Percentiles rank a stretch among this genome's conserved stretches.
These are phyloP conservation scores for Paramarasmius palmivorus DNA, from an alignment of 1,284 basidiomycete species.

Conservation along the genomic window DNA sequence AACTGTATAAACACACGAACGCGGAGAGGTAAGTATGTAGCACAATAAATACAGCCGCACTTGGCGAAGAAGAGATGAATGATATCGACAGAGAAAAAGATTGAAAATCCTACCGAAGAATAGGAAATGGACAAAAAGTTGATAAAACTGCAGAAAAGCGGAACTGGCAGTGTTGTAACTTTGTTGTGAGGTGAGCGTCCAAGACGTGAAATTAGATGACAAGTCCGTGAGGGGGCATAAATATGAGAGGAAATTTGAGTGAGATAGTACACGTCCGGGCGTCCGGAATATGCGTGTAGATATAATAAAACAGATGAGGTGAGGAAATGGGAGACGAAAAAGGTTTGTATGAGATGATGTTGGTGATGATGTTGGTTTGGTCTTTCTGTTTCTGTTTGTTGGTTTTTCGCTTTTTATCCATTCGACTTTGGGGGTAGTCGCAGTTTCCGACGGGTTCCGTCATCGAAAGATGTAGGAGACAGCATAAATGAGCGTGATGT, in stretches of 20 bases:
- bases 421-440: not conserved
- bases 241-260: conserved; percentile 12
- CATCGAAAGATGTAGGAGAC: not conserved
- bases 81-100: no score
- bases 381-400: not conserved
- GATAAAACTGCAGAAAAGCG: not conserved
- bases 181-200: no score
- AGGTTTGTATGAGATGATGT: not conserved
- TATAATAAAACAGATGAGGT: conserved; percentile 13
- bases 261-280: conserved; percentile 15
- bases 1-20: not conserved
- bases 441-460: not conserved
- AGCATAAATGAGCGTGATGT: conserved; percentile 16
- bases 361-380: not conserved
- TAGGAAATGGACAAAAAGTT: not conserved
- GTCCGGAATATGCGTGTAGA: conserved; percentile 7
- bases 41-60: no score
- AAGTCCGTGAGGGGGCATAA: conserved; percentile 10
- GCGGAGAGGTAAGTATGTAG: no score
- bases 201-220: not conserved
- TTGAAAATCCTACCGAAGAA: no score
- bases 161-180: no score
- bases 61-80: no score
- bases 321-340: not conserved
- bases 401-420: not conserved